A percentile compares a stretch with the other conserved stretches of the same genome.
Evolutionary conservation across 2,329 filamentous ascomycete genomes (phyloP).

Genomic region (Neofusicoccum sp.): DNA sequence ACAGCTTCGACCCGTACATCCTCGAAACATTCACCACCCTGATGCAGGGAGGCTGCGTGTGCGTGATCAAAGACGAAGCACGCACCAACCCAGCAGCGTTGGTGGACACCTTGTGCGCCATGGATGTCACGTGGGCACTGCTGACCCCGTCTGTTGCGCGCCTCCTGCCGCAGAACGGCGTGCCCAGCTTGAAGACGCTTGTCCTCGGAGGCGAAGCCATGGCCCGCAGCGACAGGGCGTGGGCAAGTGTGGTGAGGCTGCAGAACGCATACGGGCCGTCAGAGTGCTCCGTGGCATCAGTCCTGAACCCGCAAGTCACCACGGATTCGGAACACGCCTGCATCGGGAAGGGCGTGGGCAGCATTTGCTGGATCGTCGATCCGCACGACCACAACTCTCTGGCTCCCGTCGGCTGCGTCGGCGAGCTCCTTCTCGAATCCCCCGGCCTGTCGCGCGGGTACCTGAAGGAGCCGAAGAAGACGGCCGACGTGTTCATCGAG

Average conservation of each 20-base stretch:
- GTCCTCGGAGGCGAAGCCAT: constrained; percentile 34
- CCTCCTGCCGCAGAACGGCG: constrained; percentile 35
- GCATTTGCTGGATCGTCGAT: constrained; percentile 28
- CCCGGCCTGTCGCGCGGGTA: constrained; percentile 35
- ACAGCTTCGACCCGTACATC: constrained; percentile 33
- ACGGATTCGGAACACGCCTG: background rate
- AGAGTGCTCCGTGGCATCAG: background rate
- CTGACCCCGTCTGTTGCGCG: constrained; percentile 41
- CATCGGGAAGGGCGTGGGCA: background rate
- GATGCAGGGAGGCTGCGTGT: constrained; percentile 39
- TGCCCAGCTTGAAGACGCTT: constrained; percentile 38
- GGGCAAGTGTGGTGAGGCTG: constrained; percentile 15
- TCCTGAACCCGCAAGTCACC: constrained; percentile 21
- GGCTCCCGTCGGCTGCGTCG: constrained; percentile 35
- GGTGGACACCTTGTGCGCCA: constrained; percentile 38
- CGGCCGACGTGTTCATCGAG: constrained; percentile 32
- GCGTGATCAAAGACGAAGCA: constrained; percentile 42
- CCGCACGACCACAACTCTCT: constrained; percentile 27
- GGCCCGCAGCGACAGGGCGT: constrained; percentile 18
- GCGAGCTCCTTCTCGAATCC: constrained; percentile 37
- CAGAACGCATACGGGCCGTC: constrained; percentile 1
- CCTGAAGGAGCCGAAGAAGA: constrained; percentile 33
- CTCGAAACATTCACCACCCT: constrained; percentile 36
- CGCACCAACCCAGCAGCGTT: constrained; percentile 42
- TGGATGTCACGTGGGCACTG: constrained; percentile 28